These are phyloP conservation scores for Globisporangium rhizosaccharum DNA, from an alignment of 352 stramenopile genomes.

Conservation along the genomic window DNA sequence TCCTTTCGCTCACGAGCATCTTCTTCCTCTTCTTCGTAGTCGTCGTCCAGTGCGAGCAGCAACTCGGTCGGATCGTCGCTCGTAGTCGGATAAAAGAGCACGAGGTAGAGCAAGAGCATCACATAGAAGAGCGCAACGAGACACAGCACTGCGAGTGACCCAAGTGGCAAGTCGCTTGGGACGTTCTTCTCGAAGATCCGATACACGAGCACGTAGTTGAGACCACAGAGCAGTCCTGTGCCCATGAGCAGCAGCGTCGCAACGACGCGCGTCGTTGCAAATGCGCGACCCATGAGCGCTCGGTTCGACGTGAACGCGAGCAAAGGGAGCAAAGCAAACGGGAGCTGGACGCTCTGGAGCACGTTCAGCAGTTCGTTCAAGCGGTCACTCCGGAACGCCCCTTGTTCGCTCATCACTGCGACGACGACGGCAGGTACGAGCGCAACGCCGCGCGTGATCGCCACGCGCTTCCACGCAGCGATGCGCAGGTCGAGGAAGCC, in stretches of 20 bases:
- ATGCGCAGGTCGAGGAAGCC: conserved; percentile 88
- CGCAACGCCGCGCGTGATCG: conserved; percentile 82
- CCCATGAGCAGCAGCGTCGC: conserved; percentile 30
- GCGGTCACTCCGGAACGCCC: conserved; percentile 47
- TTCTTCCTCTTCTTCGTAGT: neutral
- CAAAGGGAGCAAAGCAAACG: conserved; percentile 81
- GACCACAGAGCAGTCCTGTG: conserved; percentile 42
- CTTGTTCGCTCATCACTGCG: conserved; percentile 52
- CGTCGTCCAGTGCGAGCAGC: neutral
- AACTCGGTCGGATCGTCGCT: neutral
- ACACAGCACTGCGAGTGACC: conserved; percentile 12
- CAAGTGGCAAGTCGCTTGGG: conserved; percentile 22
- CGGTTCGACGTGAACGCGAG: conserved; percentile 63
- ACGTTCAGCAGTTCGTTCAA: conserved; percentile 85
- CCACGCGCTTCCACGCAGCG: conserved; percentile 74
- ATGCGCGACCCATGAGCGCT: conserved; percentile 58
- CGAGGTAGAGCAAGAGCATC: conserved; percentile 45
- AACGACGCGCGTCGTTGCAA: conserved; percentile 30
- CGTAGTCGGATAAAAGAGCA: conserved; percentile 38
- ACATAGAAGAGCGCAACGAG: conserved; percentile 27
- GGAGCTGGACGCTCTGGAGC: conserved; percentile 83
- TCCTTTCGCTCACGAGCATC: neutral
- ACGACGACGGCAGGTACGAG: conserved; percentile 76
- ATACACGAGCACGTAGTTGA: conserved; percentile 68
- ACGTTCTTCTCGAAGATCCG: conserved; percentile 35